Evolutionary conservation across 1,284 basidiomycete genomes (phyloP), one percentile per base, ranked within the genome.

Genomic region (Trichosporon sp.): DNA sequence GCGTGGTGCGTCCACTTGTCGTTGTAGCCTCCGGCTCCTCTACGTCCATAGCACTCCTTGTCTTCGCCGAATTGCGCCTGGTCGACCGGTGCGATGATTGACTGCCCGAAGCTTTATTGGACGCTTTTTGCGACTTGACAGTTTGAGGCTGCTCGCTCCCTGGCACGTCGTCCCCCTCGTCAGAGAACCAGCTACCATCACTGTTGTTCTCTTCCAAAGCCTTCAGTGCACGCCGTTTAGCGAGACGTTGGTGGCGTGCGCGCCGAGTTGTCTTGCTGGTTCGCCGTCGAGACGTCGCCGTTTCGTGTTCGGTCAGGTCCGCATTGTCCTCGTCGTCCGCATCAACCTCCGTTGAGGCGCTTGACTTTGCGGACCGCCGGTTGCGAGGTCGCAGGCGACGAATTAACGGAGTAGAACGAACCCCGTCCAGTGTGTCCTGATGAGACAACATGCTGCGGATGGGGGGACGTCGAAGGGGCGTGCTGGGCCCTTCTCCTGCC

Each of bases 401-500:
- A 4, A 77, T 90, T 86, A 77, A 88, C 86, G 88, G 90, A 86
- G 68, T 80, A 0, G 89, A 12, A 25, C 64, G 44, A 47, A 66
- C 60, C 15, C 56, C 56, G 18, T 60, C 56, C 11, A 18, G 7
- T 4, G 9, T 8, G 18, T 60, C 56, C 29, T 31, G 27, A 5
- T 32, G 29, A 29, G 56, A 60, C 27, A 60, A 12, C 56, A 60
- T 60, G 27, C 6, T 60, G 9, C 56, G 21, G 9, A 60, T 60
- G 11, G 56, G 56, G 15, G 25, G 25, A 2, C 29, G 56, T 8
- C 56, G 27, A n/a, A 60, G 27, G 7, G 56, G 56, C 2, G 56
- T 60, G 18, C 31, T 60, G 29, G 29, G 15, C 2, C 56, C 56
- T 11, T 60, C 56, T 2, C 56, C 56, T 13, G 56, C 56, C 6